Evolutionary conservation across 2,329 filamentous ascomycete genomes (phyloP).

Genomic region (Venturia nashicola): DNA sequence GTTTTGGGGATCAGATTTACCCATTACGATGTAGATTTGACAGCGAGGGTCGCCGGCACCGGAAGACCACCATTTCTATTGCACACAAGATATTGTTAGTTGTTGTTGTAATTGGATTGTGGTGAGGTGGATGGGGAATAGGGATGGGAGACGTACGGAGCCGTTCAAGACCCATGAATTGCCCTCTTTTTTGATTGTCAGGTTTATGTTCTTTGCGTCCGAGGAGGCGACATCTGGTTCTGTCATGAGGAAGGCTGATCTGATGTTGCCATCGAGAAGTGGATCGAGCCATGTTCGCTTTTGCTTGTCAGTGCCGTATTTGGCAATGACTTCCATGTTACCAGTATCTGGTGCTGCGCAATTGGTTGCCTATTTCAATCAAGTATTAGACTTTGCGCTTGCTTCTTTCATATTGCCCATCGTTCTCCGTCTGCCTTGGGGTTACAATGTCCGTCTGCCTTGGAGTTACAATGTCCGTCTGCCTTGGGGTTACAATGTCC

Average conservation of each 20-base stretch:
- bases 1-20: slow-evolving; percentile 71
- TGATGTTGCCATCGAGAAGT: slow-evolving; percentile 71
- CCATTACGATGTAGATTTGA: slow-evolving; percentile 92
- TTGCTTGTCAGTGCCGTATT: slow-evolving; percentile 77
- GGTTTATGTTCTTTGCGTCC: slow-evolving; percentile 85
- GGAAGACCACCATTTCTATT: slow-evolving; percentile 96
- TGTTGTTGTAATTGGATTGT: not conserved
- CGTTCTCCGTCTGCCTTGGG: no score
- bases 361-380: slow-evolving; percentile 53
- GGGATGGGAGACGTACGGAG: slow-evolving; percentile 39
- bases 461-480: no score
- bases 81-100: not conserved
- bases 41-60: slow-evolving; percentile 89
- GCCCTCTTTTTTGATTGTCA: slow-evolving; percentile 71
- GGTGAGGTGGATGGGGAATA: not conserved
- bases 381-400: slow-evolving; percentile 13
- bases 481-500: no score
- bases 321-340: slow-evolving; percentile 91
- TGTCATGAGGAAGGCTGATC: slow-evolving; percentile 88
- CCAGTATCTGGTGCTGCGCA: slow-evolving; percentile 86
- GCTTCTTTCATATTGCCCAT: not conserved
- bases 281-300: slow-evolving; percentile 75
- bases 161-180: slow-evolving; percentile 88
- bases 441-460: no score
- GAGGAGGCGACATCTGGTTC: slow-evolving; percentile 80